These are phyloP conservation scores for Parathielavia hyrcaniae DNA, from an alignment of 495 filamentous ascomycete genomes.

Conservation along the genomic window DNA sequence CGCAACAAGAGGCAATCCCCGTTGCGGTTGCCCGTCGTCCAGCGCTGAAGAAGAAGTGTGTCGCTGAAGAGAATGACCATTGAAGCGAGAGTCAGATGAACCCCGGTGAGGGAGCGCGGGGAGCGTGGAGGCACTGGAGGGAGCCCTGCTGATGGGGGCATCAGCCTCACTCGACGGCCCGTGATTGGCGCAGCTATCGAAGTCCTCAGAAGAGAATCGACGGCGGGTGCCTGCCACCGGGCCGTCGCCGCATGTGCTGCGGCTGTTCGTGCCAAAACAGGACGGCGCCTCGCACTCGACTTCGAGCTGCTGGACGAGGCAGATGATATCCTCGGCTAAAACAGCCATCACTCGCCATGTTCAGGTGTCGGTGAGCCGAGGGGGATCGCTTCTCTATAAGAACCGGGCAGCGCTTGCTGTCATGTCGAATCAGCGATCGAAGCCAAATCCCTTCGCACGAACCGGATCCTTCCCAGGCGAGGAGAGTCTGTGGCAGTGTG, in stretches of 20 bases:
- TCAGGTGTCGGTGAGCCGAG: neutral
- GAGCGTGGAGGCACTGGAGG: no score
- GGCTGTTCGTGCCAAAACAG: conserved; percentile 21
- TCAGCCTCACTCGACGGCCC: conserved; percentile 31
- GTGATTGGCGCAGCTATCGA: conserved; percentile 32
- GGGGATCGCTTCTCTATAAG: neutral
- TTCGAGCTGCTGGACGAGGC: conserved; percentile 17
- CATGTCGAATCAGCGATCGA: neutral
- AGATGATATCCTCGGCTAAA: conserved; percentile 15
- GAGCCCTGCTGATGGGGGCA: conserved; percentile 34
- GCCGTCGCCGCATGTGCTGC: conserved; percentile 18
- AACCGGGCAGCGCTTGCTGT: neutral
- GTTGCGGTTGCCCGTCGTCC: conserved; percentile 10
- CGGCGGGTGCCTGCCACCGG: conserved; percentile 31
- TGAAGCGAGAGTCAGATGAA: conserved; percentile 35
- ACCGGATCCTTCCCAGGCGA: conserved; percentile 17
- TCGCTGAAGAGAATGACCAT: conserved; percentile 26
- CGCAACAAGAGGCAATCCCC: conserved; percentile 12
- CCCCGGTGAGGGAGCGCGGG: conserved; percentile 25
- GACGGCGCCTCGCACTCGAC: conserved; percentile 17
- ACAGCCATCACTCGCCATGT: conserved; percentile 16
- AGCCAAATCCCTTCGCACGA: conserved; percentile 6
- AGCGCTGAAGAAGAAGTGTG: conserved; percentile 19
- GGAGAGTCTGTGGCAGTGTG: conserved; percentile 1
- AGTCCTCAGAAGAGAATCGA: conserved; percentile 26